phyloP scores from a whole-genome alignment of 805 yeast species.

The Metschnikowia noctiluminum region DNA sequence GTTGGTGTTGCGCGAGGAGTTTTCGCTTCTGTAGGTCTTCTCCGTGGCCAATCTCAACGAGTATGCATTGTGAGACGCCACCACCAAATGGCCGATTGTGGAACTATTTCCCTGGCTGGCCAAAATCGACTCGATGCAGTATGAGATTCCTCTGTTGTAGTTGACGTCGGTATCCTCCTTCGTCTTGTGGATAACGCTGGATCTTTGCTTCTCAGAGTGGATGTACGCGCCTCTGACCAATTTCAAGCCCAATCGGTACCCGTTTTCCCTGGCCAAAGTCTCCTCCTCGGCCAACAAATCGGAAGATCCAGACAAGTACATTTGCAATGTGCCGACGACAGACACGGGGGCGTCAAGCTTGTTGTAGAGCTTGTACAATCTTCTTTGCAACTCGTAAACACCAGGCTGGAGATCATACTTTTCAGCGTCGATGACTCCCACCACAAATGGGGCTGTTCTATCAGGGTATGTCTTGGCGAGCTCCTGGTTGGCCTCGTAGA shows the following conservation, averaged over 20 bases:
- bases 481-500: constrained; percentile 49
- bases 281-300: constrained; percentile 61
- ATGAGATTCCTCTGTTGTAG: constrained; percentile 67
- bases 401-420: constrained; percentile 85
- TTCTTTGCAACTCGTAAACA: constrained; percentile 85
- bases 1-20: constrained; percentile 16
- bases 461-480: constrained; percentile 53
- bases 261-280: constrained; percentile 54
- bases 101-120: constrained; percentile 41
- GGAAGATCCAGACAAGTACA: constrained; percentile 76
- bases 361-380: constrained; percentile 72
- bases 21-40: constrained; percentile 34
- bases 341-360: constrained; percentile 53
- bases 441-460: constrained; percentile 69
- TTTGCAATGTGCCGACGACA: constrained; percentile 88
- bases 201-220: constrained; percentile 78
- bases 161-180: constrained; percentile 78
- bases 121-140: constrained; percentile 58
- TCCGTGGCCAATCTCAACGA: constrained; percentile 74
- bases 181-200: constrained; percentile 62
- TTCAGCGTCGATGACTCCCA: constrained; percentile 88
- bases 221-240: constrained; percentile 95
- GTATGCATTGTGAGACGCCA: constrained; percentile 83
- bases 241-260: constrained; percentile 79
- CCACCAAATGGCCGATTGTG: constrained; percentile 72